Evolutionary conservation across 2,329 filamentous ascomycete species (phyloP), one percentile per base, ranked within the genome.

Genomic region (Aspergillus fumigatus): DNA sequence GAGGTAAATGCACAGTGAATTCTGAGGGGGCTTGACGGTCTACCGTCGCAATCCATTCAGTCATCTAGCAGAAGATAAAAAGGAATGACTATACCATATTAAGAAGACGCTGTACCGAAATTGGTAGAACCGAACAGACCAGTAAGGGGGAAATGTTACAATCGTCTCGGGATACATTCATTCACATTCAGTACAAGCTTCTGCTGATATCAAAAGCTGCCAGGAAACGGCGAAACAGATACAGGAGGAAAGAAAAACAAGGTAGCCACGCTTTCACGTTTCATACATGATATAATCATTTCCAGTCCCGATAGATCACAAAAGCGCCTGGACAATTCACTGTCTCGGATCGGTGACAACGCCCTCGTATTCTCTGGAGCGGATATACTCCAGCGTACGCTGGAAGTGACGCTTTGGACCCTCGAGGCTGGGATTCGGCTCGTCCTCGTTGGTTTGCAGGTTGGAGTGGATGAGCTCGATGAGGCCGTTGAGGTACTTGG

Each of bases 391-490:
- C 67, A 99, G 79, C 4, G 94, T 99, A 62, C 95, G 86, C 75
- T 95, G 84, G 77, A 99, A 99, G 75, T 99, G 94, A 69, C 90
- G 91, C 73, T 88, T 89, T 60, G 94, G 95, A 62, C 87, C 91
- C 70, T 99, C 94, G 51, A 97, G 83, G 23, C 87, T 88, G 0
- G 88, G 84, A 32, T 89, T 90, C 66, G 74, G 69, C 38, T 74
- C 70, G 6, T 74, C 72, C 47, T 94, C 90, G 70, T 90, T 94
- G 55, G 88, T 92, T 63, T 88, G 88, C 32, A 99, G 82, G 71
- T 99, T 99, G 23, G 92, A 96, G 75, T 99, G 92, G 69, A 99
- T 97, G 61, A 99, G 85, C 77, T 99, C 94, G 70, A 99, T 97
- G 51, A 99, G 85, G 3, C 94, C 94, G 70, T 99, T 99, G 61